A percentile compares a stretch with the other conserved stretches of the same genome.
phyloP scores from a whole-genome alignment of 1,284 basidiomycete species.

The Puccinia coronata region DNA sequence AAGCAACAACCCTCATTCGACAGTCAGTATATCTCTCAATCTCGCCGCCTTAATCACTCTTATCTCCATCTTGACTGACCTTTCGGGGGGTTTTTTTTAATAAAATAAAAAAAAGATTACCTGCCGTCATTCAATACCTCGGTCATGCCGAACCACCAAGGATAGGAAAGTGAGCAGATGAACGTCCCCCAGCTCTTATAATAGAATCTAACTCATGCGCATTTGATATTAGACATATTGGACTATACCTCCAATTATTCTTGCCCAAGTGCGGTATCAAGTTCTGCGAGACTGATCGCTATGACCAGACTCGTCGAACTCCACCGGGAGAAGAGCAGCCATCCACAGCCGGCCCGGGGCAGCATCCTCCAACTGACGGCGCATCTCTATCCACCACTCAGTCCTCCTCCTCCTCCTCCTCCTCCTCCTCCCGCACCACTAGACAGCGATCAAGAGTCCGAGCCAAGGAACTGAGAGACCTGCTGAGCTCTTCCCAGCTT shows the following conservation, averaged over 20 bases:
- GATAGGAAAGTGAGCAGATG: constrained; percentile 26
- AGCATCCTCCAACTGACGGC: not conserved
- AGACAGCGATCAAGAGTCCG: not conserved
- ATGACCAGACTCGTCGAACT: constrained; percentile 12
- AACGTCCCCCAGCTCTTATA: not conserved
- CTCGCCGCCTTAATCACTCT: not conserved
- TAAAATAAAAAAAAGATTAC: no score
- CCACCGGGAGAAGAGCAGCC: not conserved
- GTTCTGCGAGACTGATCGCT: constrained; percentile 41
- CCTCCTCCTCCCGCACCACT: not conserved
- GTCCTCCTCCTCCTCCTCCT: not conserved
- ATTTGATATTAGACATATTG: constrained; percentile 25
- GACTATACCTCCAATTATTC: constrained; percentile 39
- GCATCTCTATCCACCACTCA: not conserved
- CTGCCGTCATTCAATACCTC: constrained; percentile 26
- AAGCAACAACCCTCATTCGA: constrained; percentile 25
- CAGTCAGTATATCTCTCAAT: not conserved
- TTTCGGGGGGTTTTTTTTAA: no score
- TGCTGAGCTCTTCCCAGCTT: not conserved
- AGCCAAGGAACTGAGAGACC: constrained; percentile 8
- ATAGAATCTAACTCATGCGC: not conserved
- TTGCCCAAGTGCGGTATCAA: constrained; percentile 40
- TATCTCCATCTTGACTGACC: no score
- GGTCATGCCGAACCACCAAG: constrained; percentile 32
- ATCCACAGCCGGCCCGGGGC: not conserved